phyloP scores from a whole-genome alignment of 2,329 filamentous ascomycete genomes.

The Colletotrichum endophyticum region DNA sequence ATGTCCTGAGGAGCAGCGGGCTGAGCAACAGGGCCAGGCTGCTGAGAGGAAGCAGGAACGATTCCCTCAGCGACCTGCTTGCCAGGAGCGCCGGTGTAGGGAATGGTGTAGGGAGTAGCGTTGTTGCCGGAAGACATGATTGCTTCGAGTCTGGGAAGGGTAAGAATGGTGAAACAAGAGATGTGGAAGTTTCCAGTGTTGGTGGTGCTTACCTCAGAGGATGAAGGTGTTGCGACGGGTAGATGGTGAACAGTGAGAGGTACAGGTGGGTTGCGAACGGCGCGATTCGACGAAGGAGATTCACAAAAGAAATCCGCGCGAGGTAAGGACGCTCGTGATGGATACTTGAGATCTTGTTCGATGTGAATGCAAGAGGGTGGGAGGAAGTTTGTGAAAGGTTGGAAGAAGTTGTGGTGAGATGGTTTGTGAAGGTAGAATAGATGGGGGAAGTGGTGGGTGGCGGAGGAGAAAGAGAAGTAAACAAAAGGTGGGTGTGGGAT shows the following conservation, averaged over 20 bases:
- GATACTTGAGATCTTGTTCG: background rate
- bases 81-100: constrained; percentile 29
- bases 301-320: background rate
- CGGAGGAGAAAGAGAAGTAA: background rate
- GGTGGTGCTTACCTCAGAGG: background rate
- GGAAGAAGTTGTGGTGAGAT: background rate
- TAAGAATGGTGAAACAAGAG: background rate
- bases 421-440: background rate
- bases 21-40: background rate
- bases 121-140: constrained; percentile 11
- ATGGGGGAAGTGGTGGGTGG: background rate
- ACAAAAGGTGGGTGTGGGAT: background rate
- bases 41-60: background rate
- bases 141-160: background rate
- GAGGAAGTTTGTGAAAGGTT: background rate
- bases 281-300: background rate
- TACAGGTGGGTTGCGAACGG: background rate
- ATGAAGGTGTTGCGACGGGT: background rate
- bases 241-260: background rate
- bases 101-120: constrained; percentile 30
- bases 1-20: background rate
- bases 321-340: background rate
- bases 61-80: constrained; percentile 22
- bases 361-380: background rate
- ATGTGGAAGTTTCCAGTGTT: background rate